Conservation (phyloP, 2,329 filamentous ascomycete genomes). For the Annulohypoxylon truncatum region DNA sequence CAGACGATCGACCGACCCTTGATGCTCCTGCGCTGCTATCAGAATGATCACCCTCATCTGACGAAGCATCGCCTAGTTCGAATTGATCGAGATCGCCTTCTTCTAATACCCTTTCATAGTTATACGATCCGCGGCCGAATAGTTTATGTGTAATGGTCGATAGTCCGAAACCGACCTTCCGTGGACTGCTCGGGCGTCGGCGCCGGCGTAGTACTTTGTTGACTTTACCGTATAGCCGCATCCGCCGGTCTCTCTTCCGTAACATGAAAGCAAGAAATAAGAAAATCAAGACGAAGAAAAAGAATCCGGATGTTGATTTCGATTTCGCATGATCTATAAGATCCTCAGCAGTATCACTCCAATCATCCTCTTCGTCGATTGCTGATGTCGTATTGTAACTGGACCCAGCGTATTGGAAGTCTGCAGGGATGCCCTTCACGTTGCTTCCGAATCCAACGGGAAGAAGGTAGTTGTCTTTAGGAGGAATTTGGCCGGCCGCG, state of each 20-base stretch:
- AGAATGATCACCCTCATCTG: conserved; percentile 72
- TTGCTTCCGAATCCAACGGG: conserved; percentile 97
- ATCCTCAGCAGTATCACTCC: conserved; percentile 63
- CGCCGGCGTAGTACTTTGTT: conserved; percentile 56
- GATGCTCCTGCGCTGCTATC: conserved; percentile 65
- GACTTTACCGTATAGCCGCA: conserved; percentile 68
- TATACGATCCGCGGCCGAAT: conserved; percentile 67
- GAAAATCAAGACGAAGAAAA: conserved; percentile 82
- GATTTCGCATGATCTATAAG: conserved; percentile 75
- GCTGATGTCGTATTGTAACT: conserved; percentile 53
- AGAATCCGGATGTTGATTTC: conserved; percentile 76
- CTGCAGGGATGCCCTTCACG: conserved; percentile 70
- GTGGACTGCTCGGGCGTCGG: conserved; percentile 59
- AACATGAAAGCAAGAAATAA: conserved; percentile 77
- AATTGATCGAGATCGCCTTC: conserved; percentile 81
- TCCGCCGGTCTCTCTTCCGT: conserved; percentile 80
- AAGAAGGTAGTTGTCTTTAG: conserved; percentile 65
- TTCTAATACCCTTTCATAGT: conserved; percentile 88
- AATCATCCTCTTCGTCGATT: conserved; percentile 62
- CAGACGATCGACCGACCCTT: conserved; percentile 70
- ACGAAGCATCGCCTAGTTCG: conserved; percentile 77
- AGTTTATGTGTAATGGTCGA: conserved; percentile 69
- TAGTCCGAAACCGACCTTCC: conserved; percentile 60
- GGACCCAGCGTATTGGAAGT: conserved; percentile 87
- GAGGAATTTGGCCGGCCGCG: conserved; percentile 86